phyloP scores from a whole-genome alignment of 1,284 basidiomycete species.

The Cutaneotrichosporon mucoides region DNA sequence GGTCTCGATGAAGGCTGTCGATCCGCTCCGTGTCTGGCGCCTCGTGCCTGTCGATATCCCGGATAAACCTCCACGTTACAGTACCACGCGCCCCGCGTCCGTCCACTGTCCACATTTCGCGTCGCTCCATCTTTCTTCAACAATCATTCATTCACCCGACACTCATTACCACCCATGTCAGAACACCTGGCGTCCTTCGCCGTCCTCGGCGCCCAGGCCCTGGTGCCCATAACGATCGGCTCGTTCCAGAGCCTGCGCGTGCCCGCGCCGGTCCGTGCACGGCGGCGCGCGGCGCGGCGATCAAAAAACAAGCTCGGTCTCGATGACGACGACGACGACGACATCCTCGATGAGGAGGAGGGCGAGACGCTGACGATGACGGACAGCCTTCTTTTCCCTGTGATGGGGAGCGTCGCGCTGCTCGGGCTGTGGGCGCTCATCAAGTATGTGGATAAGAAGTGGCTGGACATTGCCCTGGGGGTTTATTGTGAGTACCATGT shows the following conservation, averaged over 20 bases:
- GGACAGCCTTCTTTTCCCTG: slow-evolving; percentile 44
- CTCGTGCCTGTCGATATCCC: no score
- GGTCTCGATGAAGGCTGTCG: no score
- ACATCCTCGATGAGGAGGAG: slow-evolving; percentile 33
- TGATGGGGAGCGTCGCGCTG: slow-evolving; percentile 43
- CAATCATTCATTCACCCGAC: neutral
- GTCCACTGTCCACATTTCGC: no score
- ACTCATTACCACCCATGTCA: neutral
- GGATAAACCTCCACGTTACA: no score
- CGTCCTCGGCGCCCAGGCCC: slow-evolving; percentile 40
- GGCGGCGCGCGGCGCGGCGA: slow-evolving; percentile 5
- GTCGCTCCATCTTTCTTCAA: no score
- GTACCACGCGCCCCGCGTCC: no score
- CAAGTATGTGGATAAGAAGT: slow-evolving; percentile 69
- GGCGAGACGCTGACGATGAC: slow-evolving; percentile 44
- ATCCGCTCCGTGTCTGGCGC: no score
- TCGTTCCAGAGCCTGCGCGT: slow-evolving; percentile 45
- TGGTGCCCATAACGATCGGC: slow-evolving; percentile 46
- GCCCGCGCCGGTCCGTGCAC: slow-evolving; percentile 6
- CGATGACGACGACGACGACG: slow-evolving; percentile 34
- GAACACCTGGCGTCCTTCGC: slow-evolving; percentile 29
- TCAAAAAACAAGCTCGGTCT: slow-evolving; percentile 19
- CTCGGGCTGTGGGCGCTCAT: slow-evolving; percentile 38
- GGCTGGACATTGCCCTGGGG: slow-evolving; percentile 58
- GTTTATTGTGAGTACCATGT: slow-evolving; percentile 58